Conservation (phyloP, 2,329 filamentous ascomycete genomes). For the Tricladium varicosporioides region DNA sequence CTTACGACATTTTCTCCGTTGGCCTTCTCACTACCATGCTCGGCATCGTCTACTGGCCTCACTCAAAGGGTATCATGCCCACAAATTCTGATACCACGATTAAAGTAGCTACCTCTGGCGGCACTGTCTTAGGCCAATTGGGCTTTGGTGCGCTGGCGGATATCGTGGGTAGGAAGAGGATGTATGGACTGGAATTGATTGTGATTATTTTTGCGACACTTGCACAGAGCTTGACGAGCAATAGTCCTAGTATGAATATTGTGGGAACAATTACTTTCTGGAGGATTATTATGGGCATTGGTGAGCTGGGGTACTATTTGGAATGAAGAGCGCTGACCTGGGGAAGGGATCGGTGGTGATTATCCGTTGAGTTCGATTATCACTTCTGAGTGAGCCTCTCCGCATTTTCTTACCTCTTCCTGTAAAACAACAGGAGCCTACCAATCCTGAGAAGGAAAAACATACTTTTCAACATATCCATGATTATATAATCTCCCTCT, state of each 20-base stretch:
- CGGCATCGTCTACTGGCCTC: conserved; percentile 29
- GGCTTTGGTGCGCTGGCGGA: conserved; percentile 79
- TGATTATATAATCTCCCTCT: background rate
- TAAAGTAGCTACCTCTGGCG: conserved; percentile 80
- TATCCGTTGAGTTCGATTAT: conserved; percentile 83
- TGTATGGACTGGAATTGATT: conserved; percentile 78
- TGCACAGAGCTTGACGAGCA: conserved; percentile 65
- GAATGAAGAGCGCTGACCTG: background rate
- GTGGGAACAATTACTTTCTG: conserved; percentile 74
- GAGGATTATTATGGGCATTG: conserved; percentile 66
- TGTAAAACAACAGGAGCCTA: no score
- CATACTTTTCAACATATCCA: background rate
- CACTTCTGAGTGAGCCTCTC: conserved; percentile 59
- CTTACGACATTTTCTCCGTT: conserved; percentile 56
- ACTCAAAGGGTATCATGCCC: conserved; percentile 56
- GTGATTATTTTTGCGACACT: conserved; percentile 78
- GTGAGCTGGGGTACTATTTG: background rate
- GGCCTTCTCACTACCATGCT: conserved; percentile 32
- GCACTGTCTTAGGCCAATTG: conserved; percentile 80
- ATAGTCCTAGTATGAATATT: conserved; percentile 61
- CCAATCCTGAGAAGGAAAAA: no score
- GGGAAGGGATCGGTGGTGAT: conserved; percentile 66
- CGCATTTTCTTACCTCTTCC: background rate
- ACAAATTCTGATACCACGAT: conserved; percentile 72
- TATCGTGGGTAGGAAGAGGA: conserved; percentile 70